phyloP scores from a whole-genome alignment of 805 yeast genomes.

The Vanderwaltozyma tropicalis region DNA sequence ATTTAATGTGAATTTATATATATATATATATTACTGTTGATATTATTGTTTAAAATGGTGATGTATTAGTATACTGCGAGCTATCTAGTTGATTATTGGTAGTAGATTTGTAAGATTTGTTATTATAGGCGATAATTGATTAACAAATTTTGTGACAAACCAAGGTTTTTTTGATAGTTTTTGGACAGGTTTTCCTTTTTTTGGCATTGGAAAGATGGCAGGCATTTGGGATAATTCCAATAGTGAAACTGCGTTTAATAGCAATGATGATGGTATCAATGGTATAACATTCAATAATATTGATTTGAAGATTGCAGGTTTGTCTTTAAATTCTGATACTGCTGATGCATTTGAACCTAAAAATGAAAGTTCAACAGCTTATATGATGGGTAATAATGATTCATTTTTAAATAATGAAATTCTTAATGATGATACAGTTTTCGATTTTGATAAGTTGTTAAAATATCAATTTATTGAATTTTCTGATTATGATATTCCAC shows the following conservation, averaged over 20 bases:
- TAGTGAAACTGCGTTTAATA: neutral
- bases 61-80: too few species aligned
- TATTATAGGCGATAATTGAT: too few species aligned
- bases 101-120: too few species aligned
- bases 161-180: too few species aligned
- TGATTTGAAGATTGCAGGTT: constrained; percentile 34
- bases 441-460: constrained; percentile 45
- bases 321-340: constrained; percentile 8
- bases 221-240: constrained; percentile 1
- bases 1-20: too few species aligned
- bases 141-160: too few species aligned
- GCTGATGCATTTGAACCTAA: constrained; percentile 7
- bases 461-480: constrained; percentile 54
- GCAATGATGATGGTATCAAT: neutral
- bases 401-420: neutral
- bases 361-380: constrained; percentile 1
- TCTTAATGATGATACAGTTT: constrained; percentile 16
- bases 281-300: constrained; percentile 20
- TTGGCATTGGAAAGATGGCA: too few species aligned
- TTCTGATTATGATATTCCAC: constrained; percentile 59
- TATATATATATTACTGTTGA: too few species aligned
- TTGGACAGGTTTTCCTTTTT: too few species aligned
- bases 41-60: too few species aligned
- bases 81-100: too few species aligned
- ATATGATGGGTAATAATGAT: neutral